Base-by-base conservation (phyloP, 371 early-diverging fungal genomes). In the Lichtheimia corymbifera region DNA sequence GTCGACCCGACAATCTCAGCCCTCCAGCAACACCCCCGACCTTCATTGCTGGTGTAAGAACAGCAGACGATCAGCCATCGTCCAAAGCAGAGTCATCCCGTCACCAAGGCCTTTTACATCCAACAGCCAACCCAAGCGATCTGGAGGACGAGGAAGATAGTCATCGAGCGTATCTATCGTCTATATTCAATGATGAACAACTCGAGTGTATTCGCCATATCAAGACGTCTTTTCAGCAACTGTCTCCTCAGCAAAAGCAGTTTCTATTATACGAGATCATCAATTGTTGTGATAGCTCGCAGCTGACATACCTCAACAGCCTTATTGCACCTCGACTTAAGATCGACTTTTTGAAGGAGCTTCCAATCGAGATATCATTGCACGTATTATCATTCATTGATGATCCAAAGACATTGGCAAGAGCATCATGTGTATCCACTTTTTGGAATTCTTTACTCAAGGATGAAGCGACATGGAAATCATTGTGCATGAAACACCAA, bases 391-490 rank as follows among this genome's bases (percentile, higher is more conserved):
- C 84, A 27, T 83, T 83, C 65, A 75, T 86, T 58, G 79, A 83
- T 52, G 86, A 93, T 62, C 80, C 92, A 11, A 80, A 82, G 49
- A 82, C 92, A 18, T 74, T 97, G 18, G 87, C 87, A 6, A 81
- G 92, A 20, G 88, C 89, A 22, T 77, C 87, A 9, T 83, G 83
- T 14, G 96, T 93, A 11, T 90, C 88, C 50, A 85, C 77, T 6
- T 68, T 80, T 24, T 96, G 95, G 95, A 85, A 86, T 53, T 74
- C 77, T 18, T 83, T 92, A 17, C 80, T 90, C 56, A 90, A 91
- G 55, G 80, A 64, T 58, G 83, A 71, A 71, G 86, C 69, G 53
- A 80, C 73, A 55, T 84, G 77, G 79, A 77, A 72, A 55, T 63
- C 71, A 54, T 72, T 83, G 52, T 83, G 67, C 72, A 81, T 59